Evolutionary conservation across 2,329 filamentous ascomycete genomes (phyloP), one percentile per base, ranked within the genome.

Genomic region (Nannizziopsis barbatae): DNA sequence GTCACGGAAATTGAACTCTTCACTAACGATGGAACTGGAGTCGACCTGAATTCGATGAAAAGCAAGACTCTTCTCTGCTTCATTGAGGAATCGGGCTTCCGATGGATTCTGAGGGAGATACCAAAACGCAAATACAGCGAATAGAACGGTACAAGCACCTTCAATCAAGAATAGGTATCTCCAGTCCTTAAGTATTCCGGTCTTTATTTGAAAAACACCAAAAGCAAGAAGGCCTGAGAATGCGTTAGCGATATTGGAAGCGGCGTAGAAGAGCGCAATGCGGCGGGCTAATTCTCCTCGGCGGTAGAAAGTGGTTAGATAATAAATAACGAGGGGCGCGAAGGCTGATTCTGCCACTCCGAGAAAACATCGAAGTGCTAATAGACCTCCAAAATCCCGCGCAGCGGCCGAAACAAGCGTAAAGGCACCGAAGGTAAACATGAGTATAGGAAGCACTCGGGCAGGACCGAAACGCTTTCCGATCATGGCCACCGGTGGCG

Each of bases 21-120:
- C 74, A 54, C 22, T 77, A 14, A 80, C 77, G 0, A 75, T 68
- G 0, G 82, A 78, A 2, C 82, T 86, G 5, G 78, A 83, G 61
- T 90, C 85, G 45, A 86, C 74, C 53, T 83, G 81, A 53, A 88
- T 84, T n/a, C 84, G 80, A 57, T 80, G 77, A 57, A 79, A 81
- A 2, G 84, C 84, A 0, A 88, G 73, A 7, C 71, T 69, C 58
- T 79, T 82, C 61, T 89, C 82, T 1, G 80, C 77, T 1, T 75
- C 70, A 49, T 64, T 79, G 15, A 88, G 70, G 58, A 88, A 88
- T 1, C 63, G 70, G 1, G 83, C 83, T 53, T 80, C 73, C 32
- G 76, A 72, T 0, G 81, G 80, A 41, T 75, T 81, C 47, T 65
- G 71, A 0, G 84, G 84, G 1, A 89, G 73, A 57, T 84, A 86